phyloP scores from a whole-genome alignment of 768 basidiomycete genomes.

The Tephrocybe sp. region DNA sequence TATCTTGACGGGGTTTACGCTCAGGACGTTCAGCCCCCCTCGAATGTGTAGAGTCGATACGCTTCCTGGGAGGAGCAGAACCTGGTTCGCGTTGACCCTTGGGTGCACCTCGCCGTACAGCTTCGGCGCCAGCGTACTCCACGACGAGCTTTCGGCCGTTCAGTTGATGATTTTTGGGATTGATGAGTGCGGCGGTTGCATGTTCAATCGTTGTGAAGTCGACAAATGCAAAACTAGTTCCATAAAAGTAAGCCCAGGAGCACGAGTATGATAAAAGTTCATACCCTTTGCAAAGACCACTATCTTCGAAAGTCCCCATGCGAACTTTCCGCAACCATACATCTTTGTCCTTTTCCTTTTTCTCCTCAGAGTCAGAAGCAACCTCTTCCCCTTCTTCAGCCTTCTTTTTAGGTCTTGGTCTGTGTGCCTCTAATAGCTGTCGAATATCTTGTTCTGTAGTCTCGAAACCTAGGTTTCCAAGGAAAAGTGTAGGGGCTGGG shows the following conservation, averaged over 20 bases:
- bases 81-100: constrained; percentile 26
- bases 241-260: not conserved
- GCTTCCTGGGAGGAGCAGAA: constrained; percentile 8
- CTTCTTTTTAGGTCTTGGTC: constrained; percentile 27
- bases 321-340: constrained; percentile 78
- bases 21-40: constrained; percentile 10
- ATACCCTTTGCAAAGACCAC: constrained; percentile 93
- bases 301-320: constrained; percentile 96
- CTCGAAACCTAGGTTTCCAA: constrained; percentile 92
- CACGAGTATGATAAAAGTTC: constrained; percentile 17
- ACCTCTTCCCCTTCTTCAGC: constrained; percentile 26
- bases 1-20: constrained; percentile 4
- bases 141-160: constrained; percentile 84
- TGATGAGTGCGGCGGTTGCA: constrained; percentile 79
- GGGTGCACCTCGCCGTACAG: constrained; percentile 78
- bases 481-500: constrained; percentile 81
- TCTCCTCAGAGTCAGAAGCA: constrained; percentile 25
- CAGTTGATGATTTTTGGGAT: constrained; percentile 80
- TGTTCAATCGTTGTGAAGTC: constrained; percentile 81
- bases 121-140: constrained; percentile 87
- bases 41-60: constrained; percentile 9
- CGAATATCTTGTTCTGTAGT: constrained; percentile 77
- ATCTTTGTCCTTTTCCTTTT: constrained; percentile 30
- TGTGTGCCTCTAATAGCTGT: constrained; percentile 72
- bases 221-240: constrained; percentile 83